These are phyloP conservation scores for Neurospora sp. DNA, from an alignment of 495 filamentous ascomycete species.

Conservation along the genomic window DNA sequence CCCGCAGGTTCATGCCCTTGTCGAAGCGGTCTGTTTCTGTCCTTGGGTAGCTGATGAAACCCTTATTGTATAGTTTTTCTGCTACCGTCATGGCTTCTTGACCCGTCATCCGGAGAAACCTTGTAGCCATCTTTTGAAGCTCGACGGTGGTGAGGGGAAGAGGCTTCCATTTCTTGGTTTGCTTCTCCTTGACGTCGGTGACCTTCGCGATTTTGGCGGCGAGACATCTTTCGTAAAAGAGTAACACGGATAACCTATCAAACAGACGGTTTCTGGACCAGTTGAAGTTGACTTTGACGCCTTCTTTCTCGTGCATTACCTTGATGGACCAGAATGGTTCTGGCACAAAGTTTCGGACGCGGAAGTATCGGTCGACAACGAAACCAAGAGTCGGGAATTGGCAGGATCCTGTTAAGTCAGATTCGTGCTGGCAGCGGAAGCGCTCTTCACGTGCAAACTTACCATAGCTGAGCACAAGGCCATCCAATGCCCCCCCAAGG, in stretches of 20 bases:
- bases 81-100: constrained; percentile 82
- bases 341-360: constrained; percentile 85
- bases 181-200: constrained; percentile 74
- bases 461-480: constrained; percentile 81
- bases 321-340: constrained; percentile 90
- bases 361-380: constrained; percentile 89
- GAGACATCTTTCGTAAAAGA: constrained; percentile 81
- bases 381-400: constrained; percentile 97
- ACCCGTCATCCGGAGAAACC: constrained; percentile 75
- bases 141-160: constrained; percentile 95
- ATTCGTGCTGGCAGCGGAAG: background rate
- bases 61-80: constrained; percentile 84
- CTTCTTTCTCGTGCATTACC: constrained; percentile 67
- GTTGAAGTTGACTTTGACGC: constrained; percentile 70
- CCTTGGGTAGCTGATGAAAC: constrained; percentile 93
- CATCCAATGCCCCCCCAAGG: constrained; percentile 50
- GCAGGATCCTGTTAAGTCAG: constrained; percentile 59
- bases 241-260: constrained; percentile 68
- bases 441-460: constrained; percentile 9
- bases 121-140: constrained; percentile 89
- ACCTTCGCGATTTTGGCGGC: constrained; percentile 68
- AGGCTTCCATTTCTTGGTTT: constrained; percentile 89
- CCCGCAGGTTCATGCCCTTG: constrained; percentile 73
- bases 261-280: constrained; percentile 82
- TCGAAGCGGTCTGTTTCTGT: constrained; percentile 98